Base-by-base conservation (phyloP, 2,329 filamentous ascomycete genomes). In the Raffaelea arxii region DNA sequence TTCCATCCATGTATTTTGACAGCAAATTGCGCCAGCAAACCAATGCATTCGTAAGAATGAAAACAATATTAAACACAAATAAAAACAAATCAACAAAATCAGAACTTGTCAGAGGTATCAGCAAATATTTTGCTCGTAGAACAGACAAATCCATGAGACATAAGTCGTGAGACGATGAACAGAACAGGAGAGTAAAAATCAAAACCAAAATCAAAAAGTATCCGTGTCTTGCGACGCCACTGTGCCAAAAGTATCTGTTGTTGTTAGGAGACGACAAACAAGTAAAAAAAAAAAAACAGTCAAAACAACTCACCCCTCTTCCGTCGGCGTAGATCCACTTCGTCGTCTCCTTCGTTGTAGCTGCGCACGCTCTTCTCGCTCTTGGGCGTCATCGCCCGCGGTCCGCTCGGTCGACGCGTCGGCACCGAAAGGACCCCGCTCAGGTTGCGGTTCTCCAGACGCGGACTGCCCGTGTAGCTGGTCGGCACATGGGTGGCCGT, bases 331-430 rank as follows among this genome's bases (percentile, higher is more conserved):
- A 46, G 9, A 5, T 74, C 72, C 23, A 69, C 68, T 46, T 62
- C 62, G 9, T 65, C 65, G 19, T 64, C 65, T 48, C 71, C 71
- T 37, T 72, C 68, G 41, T 71, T 62, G 43, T 60, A 59, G 47
- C 58, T 61, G 14, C 59, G 55, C 24, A 41, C 46, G 46, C 56
- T 58, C 12, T 53, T 65, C 0, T 66, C 65, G 48, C 67, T 73
- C 60, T 69, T 77, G 1, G 77, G 76, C 5, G 76, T 80, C 77
- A 80, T 80, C 18, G 76, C 75, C 51, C 77, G 63, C 14, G 77
- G 77, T 21, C 77, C 77, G 45, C 74, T 79, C 22, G 77, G 77
- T 48, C 75, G 62, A 42, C 77, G 66, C 9, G 67, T 60, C n/a
- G 73, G 73, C 10, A 72, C 71, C 4, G 71, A 65, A 6, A 75